Evolutionary conservation across 371 early-diverging fungal genomes (phyloP), one percentile per base, ranked within the genome.

Genomic region (Syncephalastrum monosporum): DNA sequence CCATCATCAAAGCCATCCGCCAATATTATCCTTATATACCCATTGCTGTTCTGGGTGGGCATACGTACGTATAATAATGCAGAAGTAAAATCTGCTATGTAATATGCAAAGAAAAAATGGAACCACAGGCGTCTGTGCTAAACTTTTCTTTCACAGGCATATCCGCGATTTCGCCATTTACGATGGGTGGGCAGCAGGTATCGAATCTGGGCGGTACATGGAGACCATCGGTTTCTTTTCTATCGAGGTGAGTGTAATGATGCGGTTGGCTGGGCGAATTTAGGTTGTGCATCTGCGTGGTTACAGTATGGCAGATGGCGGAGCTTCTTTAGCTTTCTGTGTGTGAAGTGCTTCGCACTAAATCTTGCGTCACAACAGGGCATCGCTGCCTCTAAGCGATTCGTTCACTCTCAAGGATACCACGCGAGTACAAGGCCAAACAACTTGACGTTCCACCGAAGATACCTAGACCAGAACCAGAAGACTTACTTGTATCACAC

Each of bases 141-240:
- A 51, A 67, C 61, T 8, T 33, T 1, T 10, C 7, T 8, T 33
- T 33, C 12, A 33, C 3, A 33, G 38, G 10, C 86, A 86, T 61
- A 64, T 78, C 17, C 79, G 86, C 52, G 86, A 86, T 50, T 82
- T 79, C 63, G 68, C 56, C 23, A 50, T 61, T 45, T 82, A 74
- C 46, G 86, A 82, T 63, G 53, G 52, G 8, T 76, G 79, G 61
- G 81, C 80, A 12, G 81, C 70, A 57, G 86, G 80, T 41, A 65
- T 86, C 33, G 72, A 79, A 43, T 71, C 78, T 25, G 86, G 86
- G 42, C 74, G 81, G 10, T 83, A 78, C 69, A 59, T 86, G 64
- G 84, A 86, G 45, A 81, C 86, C 15, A 45, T 86, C 50, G 86
- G 82, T 3, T 83, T 77, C 64, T 66, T 82, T 63, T 86, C 86